phyloP scores from a whole-genome alignment of 139 green algal species.

The Volvox reticuliferus region DNA sequence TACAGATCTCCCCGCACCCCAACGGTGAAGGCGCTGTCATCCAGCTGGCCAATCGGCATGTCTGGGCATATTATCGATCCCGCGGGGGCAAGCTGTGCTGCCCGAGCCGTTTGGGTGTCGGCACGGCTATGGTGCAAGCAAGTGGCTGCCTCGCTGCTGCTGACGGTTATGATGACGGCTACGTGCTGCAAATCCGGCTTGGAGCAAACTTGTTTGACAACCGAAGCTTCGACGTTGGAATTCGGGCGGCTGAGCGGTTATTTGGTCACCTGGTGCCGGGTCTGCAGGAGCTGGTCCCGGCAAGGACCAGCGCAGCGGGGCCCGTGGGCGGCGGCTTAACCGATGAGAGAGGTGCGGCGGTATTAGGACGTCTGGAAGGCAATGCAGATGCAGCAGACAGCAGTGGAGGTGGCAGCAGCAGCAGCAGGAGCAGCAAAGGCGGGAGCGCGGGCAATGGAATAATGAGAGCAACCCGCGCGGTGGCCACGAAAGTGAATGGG shows the following conservation, averaged over 20 bases:
- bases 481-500: background rate
- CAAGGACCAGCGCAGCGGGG: background rate
- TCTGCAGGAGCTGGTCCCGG: background rate
- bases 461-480: background rate
- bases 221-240: background rate
- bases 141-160: background rate
- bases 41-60: background rate
- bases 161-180: background rate
- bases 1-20: conserved; percentile 6
- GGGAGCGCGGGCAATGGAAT: background rate
- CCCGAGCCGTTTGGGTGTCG: background rate
- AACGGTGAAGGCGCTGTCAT: background rate
- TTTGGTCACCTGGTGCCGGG: background rate
- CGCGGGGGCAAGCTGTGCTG: conserved; percentile 10
- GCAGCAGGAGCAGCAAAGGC: no score
- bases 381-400: background rate
- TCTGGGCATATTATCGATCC: background rate
- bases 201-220: background rate
- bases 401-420: background rate
- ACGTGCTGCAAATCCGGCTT: background rate
- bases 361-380: background rate
- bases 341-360: background rate
- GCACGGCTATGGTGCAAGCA: background rate
- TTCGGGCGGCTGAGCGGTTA: background rate
- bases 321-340: background rate